Percentiles rank a stretch among this genome's conserved stretches.
Conservation (phyloP, 768 basidiomycete genomes). For the Amanita polypyramis region DNA sequence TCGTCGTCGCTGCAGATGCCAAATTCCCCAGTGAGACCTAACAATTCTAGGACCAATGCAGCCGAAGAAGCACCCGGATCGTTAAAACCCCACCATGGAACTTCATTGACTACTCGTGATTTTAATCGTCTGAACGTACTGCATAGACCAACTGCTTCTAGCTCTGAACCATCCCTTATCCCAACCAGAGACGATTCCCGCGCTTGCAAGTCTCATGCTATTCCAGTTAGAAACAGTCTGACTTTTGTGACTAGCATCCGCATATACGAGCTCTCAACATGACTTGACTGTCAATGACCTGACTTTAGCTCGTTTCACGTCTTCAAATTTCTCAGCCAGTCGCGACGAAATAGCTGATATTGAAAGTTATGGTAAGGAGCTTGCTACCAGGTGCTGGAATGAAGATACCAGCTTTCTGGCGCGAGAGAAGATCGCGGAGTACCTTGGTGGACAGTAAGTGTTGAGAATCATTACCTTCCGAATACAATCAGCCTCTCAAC, state of each 20-base stretch:
- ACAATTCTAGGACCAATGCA: constrained; percentile 17
- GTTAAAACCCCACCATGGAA: constrained; percentile 22
- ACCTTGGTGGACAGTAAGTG: constrained; percentile 87
- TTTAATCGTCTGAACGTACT: constrained; percentile 43
- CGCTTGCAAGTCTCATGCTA: background rate
- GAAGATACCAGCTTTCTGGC: constrained; percentile 80
- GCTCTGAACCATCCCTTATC: constrained; percentile 75
- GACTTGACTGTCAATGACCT: constrained; percentile 45
- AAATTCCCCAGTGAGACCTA: constrained; percentile 20
- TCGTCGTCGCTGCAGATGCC: constrained; percentile 37
- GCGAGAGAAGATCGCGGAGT: constrained; percentile 92
- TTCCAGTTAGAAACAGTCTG: background rate
- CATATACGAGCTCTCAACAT: constrained; percentile 32
- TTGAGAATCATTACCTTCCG: constrained; percentile 2
- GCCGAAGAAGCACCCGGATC: constrained; percentile 14
- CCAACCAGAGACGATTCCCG: constrained; percentile 29
- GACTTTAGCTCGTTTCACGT: constrained; percentile 33
- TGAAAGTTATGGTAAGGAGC: constrained; percentile 54
- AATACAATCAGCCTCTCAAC: constrained; percentile 8
- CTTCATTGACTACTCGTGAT: constrained; percentile 23
- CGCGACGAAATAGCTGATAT: constrained; percentile 46
- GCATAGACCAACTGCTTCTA: constrained; percentile 64
- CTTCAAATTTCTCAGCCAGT: constrained; percentile 29
- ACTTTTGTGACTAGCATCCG: constrained; percentile 12
- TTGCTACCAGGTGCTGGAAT: constrained; percentile 73